Conservation (phyloP, 2,329 filamentous ascomycete species). For the Alternaria ventricosa region DNA sequence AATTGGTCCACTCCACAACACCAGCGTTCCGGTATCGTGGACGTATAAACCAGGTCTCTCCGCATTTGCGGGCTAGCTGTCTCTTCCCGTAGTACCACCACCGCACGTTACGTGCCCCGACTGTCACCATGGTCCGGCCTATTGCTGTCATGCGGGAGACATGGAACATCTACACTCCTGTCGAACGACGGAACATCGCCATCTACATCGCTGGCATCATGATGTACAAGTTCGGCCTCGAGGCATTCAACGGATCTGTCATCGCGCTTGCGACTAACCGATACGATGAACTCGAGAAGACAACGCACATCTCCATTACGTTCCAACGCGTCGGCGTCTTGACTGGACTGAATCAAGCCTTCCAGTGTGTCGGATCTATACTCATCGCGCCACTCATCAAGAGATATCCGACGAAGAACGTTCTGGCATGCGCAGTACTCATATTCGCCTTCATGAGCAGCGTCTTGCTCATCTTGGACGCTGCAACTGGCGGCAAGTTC, state of each 20-base stretch:
- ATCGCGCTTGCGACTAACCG: conserved; percentile 58
- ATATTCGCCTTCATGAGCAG: conserved; percentile 57
- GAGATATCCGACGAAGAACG: conserved; percentile 56
- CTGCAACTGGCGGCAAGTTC: conserved; percentile 56
- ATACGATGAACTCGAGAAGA: conserved; percentile 55
- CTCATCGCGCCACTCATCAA: conserved; percentile 60
- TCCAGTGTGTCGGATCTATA: conserved; percentile 59
- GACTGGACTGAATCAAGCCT: conserved; percentile 59
- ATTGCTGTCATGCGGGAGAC: conserved; percentile 35
- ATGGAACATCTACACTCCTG: conserved; percentile 45
- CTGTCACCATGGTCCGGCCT: conserved; percentile 26
- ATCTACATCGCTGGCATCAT: conserved; percentile 59
- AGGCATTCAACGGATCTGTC: conserved; percentile 60
- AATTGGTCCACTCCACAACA: conserved; percentile 25
- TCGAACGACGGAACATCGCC: conserved; percentile 50
- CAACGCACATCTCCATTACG: conserved; percentile 46
- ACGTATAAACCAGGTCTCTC: conserved; percentile 31
- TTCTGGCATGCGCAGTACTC: conserved; percentile 54
- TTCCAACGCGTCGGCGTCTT: conserved; percentile 58
- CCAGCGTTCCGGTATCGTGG: conserved; percentile 19
- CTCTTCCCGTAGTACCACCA: conserved; percentile 23
- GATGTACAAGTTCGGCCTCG: conserved; percentile 61
- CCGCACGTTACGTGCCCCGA: conserved; percentile 16
- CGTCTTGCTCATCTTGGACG: conserved; percentile 57
- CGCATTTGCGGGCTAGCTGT: conserved; percentile 22